Evolutionary conservation across 1,284 basidiomycete species (phyloP), one percentile per base, ranked within the genome.

Genomic region (Ustilago tritici): DNA sequence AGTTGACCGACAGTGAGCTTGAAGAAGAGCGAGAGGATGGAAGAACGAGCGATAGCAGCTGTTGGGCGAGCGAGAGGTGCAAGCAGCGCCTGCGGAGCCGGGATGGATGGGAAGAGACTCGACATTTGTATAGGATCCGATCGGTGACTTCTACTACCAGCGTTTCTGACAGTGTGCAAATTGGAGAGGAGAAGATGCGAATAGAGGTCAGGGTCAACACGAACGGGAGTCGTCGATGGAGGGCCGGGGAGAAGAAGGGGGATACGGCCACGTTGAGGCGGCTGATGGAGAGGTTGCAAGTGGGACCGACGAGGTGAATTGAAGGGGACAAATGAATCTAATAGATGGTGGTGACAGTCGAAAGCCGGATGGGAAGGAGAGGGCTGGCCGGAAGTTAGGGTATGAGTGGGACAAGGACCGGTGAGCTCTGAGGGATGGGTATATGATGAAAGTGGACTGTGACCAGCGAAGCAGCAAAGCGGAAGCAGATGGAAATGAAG

Each of bases 1-100:
- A 79, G 73, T 56, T 76, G 64, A 9, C 77, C 77, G 40, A 79
- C 69, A 14, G 74, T 72, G 57, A 79, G 70, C 50, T 65, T 67
- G 58, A 61, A 56, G 50, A 79, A 76, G 55, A 79, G 77, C 0
- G 64, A 63, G 19, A 69, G 61, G 43, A 79, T 68, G 17, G 73
- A 70, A 17, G 70, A 65, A 31, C 77, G 73, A 9, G 73, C 70
- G 49, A 79, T 41, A 12, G 73, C 67, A 40, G 67, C 70, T 28
- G 69, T 60, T 15, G 74, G 74, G 14, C 63, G 31, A n/a, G 62
- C 61, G 4, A 77, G 57, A 8, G 74, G 62, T 15, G 53, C 41
- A 5, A 77, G 38, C 31, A 77, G 59, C 50, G 66, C 56, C 50
- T 69, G 70, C 2, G 70, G 74, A 12, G 72, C 60, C 2, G 74